phyloP scores from a whole-genome alignment of 257 asterid genomes.

The Eucommia ulmoides region DNA sequence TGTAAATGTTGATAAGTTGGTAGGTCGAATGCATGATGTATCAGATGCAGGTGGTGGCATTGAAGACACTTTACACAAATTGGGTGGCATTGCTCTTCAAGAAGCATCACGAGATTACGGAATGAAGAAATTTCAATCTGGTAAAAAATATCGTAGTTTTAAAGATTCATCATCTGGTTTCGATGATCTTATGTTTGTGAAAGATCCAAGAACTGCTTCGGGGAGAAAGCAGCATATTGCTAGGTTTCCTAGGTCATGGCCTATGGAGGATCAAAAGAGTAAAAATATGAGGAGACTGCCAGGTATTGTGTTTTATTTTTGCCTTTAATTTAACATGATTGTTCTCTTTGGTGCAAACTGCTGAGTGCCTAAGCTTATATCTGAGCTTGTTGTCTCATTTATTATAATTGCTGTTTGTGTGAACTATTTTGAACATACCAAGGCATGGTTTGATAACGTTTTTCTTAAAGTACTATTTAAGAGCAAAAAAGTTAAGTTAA shows the following conservation, averaged over 20 bases:
- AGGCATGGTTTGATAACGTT: no score
- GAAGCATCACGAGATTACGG: slow-evolving; percentile 79
- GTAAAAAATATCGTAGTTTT: slow-evolving; percentile 25
- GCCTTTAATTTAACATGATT: no score
- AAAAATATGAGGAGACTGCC: slow-evolving; percentile 45
- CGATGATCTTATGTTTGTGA: slow-evolving; percentile 55
- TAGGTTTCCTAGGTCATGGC: slow-evolving; percentile 54
- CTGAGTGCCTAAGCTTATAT: no score
- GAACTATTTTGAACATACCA: no score
- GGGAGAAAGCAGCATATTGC: slow-evolving; percentile 65
- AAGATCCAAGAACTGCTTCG: slow-evolving; percentile 58
- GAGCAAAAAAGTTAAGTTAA: no score
- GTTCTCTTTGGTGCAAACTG: no score
- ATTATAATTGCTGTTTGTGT: no score
- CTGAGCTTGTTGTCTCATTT: no score
- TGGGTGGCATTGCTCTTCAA: slow-evolving; percentile 73
- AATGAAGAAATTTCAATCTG: slow-evolving; percentile 26
- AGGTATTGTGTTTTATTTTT: slow-evolving; percentile 31
- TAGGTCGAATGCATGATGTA: slow-evolving; percentile 23
- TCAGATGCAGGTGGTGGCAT: slow-evolving; percentile 28
- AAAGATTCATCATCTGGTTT: slow-evolving; percentile 24
- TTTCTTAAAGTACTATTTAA: no score
- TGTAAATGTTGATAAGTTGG: slow-evolving; percentile 46
- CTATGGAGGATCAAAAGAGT: slow-evolving; percentile 48
- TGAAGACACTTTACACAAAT: slow-evolving; percentile 40